These are phyloP conservation scores for Leccinum subtestaceum DNA, from an alignment of 768 basidiomycete genomes.

Conservation along the genomic window DNA sequence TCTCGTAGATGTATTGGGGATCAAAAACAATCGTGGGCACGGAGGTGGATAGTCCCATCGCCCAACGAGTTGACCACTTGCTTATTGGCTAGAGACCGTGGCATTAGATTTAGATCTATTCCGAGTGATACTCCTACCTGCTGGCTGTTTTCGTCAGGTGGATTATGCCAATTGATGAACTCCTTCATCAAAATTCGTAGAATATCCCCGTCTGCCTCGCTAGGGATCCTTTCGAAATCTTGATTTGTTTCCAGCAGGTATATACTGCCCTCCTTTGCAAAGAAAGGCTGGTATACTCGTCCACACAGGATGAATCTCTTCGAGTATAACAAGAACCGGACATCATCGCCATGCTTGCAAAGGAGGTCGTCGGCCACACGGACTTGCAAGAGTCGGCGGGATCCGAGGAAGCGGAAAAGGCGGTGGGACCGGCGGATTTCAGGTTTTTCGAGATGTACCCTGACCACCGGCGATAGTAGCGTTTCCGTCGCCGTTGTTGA, in stretches of 20 bases:
- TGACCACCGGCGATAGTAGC: constrained; percentile 98
- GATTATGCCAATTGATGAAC: constrained; percentile 68
- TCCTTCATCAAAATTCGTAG: constrained; percentile 42
- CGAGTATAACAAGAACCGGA: constrained; percentile 35
- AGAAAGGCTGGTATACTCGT: constrained; percentile 58
- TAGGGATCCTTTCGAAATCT: constrained; percentile 41
- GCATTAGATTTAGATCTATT: background rate
- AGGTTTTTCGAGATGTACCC: constrained; percentile 65
- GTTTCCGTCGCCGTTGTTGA: constrained; percentile 88
- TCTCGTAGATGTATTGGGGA: constrained; percentile 45
- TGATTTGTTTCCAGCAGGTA: constrained; percentile 62
- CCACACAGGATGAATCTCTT: constrained; percentile 62
- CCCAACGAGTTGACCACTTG: constrained; percentile 66
- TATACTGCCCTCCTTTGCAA: constrained; percentile 57
- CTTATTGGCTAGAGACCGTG: constrained; percentile 48
- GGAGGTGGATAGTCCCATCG: constrained; percentile 64
- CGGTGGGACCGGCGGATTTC: constrained; percentile 60
- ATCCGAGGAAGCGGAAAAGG: constrained; percentile 64
- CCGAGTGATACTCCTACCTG: constrained; percentile 48
- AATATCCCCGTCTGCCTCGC: constrained; percentile 44
- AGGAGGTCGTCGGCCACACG: constrained; percentile 43
- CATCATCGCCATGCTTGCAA: constrained; percentile 26
- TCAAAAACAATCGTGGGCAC: constrained; percentile 55
- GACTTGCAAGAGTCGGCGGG: constrained; percentile 59
- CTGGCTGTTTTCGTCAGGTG: constrained; percentile 43